Evolutionary conservation across 2,329 filamentous ascomycete genomes (phyloP), one percentile per base, ranked within the genome.

Genomic region (Fusarium sp.): DNA sequence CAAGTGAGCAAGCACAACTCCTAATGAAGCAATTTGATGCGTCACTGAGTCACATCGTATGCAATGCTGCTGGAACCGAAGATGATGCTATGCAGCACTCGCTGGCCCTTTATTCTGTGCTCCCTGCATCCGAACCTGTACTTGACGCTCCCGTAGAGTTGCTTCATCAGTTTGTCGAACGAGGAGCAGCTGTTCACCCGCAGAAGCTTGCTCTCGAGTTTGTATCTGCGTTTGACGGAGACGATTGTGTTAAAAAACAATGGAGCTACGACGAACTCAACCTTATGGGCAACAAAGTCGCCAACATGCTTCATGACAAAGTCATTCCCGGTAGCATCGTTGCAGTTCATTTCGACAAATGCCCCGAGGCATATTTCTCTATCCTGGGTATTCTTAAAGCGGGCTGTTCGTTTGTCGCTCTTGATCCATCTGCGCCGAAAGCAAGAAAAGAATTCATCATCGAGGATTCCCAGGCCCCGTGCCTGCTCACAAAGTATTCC

Each of bases 311-410:
- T 2, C 75, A 81, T 2, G 70, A 76, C 0, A 77, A 82, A 20
- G 84, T 87, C 1, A 65, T 75, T 0, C 81, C 86, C 0, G 90
- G 92, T 81, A 76, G 74, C 25, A 87, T 94, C 6, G 82, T 97
- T 22, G 92, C 88, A 1, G 84, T 95, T 10, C 93, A 91, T 74
- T 96, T 96, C 72, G 88, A 93, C 56, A 97, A 97, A 75, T 94
- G 90, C 63, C 90, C 93, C 0, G 91, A 95, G 74, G 93, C 93
- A 0, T 94, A 92, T 37, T 92, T 96, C 71, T 86, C 90, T 1
- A 94, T 96, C 39, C 81, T 96, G 3, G 93, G 93, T 1, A 90
- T 96, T 54, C 80, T 96, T 32, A 97, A 97, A 76, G 88, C 91
- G 7, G 93, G 93, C 0, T 94, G 91, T 74, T 87, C 90, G 1